Evolutionary conservation across 306 rosid genomes (phyloP).

Genomic region (Quercus engelmannii): DNA sequence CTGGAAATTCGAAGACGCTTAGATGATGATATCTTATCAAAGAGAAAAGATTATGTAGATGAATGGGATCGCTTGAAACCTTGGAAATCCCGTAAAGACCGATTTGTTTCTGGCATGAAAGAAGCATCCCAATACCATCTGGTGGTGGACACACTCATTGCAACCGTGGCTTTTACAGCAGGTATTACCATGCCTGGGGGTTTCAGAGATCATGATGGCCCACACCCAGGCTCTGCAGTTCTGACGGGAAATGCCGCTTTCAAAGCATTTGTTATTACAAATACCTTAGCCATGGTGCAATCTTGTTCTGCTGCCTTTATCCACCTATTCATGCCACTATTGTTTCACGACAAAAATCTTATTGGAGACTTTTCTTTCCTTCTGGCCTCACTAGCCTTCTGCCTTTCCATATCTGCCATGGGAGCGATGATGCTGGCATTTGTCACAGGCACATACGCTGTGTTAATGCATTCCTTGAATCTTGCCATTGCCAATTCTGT

Average conservation of each 20-base stretch:
- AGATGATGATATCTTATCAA: no score
- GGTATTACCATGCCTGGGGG: background rate
- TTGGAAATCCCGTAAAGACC: no score
- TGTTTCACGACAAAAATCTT: background rate
- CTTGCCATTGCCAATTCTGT: no score
- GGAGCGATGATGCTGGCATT: no score
- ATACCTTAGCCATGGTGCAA: background rate
- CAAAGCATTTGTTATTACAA: background rate
- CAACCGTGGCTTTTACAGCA: background rate
- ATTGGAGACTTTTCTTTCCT: no score
- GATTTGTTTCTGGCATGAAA: background rate
- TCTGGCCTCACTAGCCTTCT: no score
- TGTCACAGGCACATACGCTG: no score
- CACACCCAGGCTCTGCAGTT: background rate
- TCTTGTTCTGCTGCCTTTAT: background rate
- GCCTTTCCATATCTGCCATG: no score
- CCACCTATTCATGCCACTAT: background rate
- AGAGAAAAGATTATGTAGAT: no score
- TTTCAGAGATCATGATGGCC: background rate
- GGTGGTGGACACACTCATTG: background rate
- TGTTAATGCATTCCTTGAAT: no score
- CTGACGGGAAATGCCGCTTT: background rate
- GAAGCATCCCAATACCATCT: background rate
- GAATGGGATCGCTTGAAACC: accelerated
- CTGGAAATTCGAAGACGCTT: no score